Base-by-base conservation (phyloP, 164 flowering plant genomes). In the Santalum album region DNA sequence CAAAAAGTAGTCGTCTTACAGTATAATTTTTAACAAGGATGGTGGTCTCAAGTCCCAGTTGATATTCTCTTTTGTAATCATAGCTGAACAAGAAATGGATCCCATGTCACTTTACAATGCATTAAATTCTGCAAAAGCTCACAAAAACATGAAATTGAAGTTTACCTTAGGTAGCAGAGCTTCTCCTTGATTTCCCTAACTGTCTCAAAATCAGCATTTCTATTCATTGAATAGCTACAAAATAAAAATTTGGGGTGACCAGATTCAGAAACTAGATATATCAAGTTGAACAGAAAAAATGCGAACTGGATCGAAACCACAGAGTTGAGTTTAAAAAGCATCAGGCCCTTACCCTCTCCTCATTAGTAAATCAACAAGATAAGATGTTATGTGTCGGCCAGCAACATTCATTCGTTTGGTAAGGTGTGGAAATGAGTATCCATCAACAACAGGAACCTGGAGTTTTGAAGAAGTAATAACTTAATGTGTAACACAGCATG, bases 371-470 rank as follows among this genome's bases (percentile, higher is more conserved):
- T 94, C 99, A 47, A 94, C 95, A 67, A 94, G 96, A 72, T 94
- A 94, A 32, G 99, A 85, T 51, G 99, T 94, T 54, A 94, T 94
- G 58, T 94, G 97, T 58, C 99, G 73, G 24, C 99, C 97, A 67
- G 97, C 99, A 38, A 90, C 90, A 74, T 94, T 94, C 96, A 94
- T 94, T 65, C 96, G 83, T 69, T 94, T 94, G 21, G 97, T 90
- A 24, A 94, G 95, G 75, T 90, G 99, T 16, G 99, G 99, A 49
- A 92, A 94, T 52, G 99, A 94, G 70, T 94, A 90, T 49, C 99
- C 99, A 80, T 94, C 99, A 62, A 94, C 99, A 66, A 94, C 96
- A 27, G 99, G 99, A 68, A 92, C 99, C 99, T 92, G 71, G 44
- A 62, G 25, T 26, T 22, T n/a, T n/a, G 34, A 29, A 29, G 34